Base-by-base conservation (phyloP, 331 rosid species). In the Quercus tomentella region DNA sequence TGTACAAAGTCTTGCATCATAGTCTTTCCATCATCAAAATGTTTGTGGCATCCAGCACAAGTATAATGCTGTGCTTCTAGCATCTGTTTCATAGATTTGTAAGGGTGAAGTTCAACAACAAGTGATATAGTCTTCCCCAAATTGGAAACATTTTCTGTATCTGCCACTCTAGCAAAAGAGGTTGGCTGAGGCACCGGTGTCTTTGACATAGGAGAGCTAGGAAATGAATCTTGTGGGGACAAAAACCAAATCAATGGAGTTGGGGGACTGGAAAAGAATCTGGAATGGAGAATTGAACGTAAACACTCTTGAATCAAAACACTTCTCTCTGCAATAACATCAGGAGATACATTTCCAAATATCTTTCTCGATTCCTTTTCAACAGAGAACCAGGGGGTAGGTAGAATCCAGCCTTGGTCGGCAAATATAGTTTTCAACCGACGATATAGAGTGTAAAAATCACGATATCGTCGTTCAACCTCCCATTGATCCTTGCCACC, bases 11-110 rank as follows among this genome's bases (percentile, higher is more conserved):
- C 99, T 88, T 77, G 73, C 77, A 96, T 88, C 79, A 78, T 72
- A 56, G 91, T 87, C 80, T 83, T 96, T 37, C 87, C 94, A 81
- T 89, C 92, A 86, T 91, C 93, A 84, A 96, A 93, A 90, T 89
- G 90, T 78, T 76, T 96, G 85, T 87, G 91, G 88, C 99, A 96
- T 74, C 97, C 99, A 77, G 98, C 98, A 81, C 99, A 96, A 25
- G 79, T 75, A 82, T 93, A 82, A 82, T 90, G 92, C 70, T 96
- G 99, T 60, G 93, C 90, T 83, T 92, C 99, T 83, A 96, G 87
- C 82, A 91, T 85, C 87, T 93, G 97, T 86, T 86, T 91, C 73
- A 77, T 69, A 69, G 98, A 90, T 89, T 90, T 93, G 85, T 84
- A 82, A 10, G 96, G 90, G 26, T 85, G 90, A 81, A 93, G 87